These are phyloP conservation scores for Trypanosoma avium DNA, from an alignment of 208 protist genomes.

Conservation along the genomic window DNA sequence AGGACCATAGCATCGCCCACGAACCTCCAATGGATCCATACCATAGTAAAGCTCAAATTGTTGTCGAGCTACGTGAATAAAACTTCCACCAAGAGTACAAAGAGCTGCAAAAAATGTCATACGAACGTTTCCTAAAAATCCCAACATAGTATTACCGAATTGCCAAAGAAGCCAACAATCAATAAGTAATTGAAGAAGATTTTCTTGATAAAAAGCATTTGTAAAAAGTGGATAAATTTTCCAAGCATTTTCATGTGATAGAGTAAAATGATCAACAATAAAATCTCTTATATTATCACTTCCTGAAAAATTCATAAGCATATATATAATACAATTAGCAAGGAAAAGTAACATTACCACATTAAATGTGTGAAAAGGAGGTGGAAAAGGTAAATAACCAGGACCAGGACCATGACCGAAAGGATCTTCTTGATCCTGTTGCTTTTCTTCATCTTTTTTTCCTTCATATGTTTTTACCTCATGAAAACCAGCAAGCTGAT, in stretches of 20 bases:
- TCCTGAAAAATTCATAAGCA: constrained; percentile 71
- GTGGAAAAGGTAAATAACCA: constrained; percentile 81
- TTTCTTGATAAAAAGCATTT: constrained; percentile 85
- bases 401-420: constrained; percentile 47
- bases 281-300: constrained; percentile 82
- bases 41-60: constrained; percentile 84
- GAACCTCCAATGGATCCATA: constrained; percentile 82
- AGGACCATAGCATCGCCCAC: constrained; percentile 83
- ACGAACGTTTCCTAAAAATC: constrained; percentile 81
- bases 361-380: constrained; percentile 89
- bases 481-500: constrained; percentile 56
- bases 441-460: constrained; percentile 53
- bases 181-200: constrained; percentile 86
- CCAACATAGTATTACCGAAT: constrained; percentile 85
- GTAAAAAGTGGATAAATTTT: constrained; percentile 86
- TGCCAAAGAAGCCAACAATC: constrained; percentile 85
- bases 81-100: constrained; percentile 68
- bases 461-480: constrained; percentile 47
- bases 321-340: constrained; percentile 75
- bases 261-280: constrained; percentile 85
- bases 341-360: constrained; percentile 83
- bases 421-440: constrained; percentile 58
- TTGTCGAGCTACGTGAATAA: constrained; percentile 80
- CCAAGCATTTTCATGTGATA: constrained; percentile 80
- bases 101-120: constrained; percentile 76